Evolutionary conservation across 768 basidiomycete genomes (phyloP), one percentile per base, ranked within the genome.

Genomic region (Mycena floridula): DNA sequence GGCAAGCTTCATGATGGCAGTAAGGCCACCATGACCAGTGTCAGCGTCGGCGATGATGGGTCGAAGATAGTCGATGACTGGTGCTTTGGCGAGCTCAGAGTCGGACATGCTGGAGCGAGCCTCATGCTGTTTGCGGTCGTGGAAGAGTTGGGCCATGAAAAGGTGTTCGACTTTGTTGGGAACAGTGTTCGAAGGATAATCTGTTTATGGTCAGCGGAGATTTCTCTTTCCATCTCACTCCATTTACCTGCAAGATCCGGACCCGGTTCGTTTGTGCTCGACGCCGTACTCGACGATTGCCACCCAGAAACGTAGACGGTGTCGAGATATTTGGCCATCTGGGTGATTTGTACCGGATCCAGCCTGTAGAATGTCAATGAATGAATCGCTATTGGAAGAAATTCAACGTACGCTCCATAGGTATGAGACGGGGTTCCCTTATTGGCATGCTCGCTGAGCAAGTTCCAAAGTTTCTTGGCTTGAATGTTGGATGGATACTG

Each of bases 301-400:
- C 88, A 91, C 4, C 96, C 96, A 7, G 96, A 99, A 45, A 99
- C 90, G 60, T 99, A 99, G 54, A 99, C 89, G 3, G 95, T 97
- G 68, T 98, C 96, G 54, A 98, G 85, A 64, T 97, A 89, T 61
- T 89, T 89, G 21, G 95, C 94, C 96, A 99, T 99, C 67, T 99
- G 96, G 0, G 94, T 97, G 40, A 97, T 79, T 66, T 99, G 96
- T 5, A 99, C 92, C 0, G 94, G 90, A 63, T 99, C 96, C 52
- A 99, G 83, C 18, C 95, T 97, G 54, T n/a, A 43, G 5, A n/a
- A 42, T 27, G 32, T 39, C 46, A 40, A 38, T 46, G 22, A 21
- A 36, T 11, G 27, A 24, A 35, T 27, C 40, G 9, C 35, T 15
- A n/a, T 22, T n/a, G 35, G 18, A 16, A n/a, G 26, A n/a, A n/a